Evolutionary conservation across 306 rosid species (phyloP).

Genomic region (Datisca glomerata): DNA sequence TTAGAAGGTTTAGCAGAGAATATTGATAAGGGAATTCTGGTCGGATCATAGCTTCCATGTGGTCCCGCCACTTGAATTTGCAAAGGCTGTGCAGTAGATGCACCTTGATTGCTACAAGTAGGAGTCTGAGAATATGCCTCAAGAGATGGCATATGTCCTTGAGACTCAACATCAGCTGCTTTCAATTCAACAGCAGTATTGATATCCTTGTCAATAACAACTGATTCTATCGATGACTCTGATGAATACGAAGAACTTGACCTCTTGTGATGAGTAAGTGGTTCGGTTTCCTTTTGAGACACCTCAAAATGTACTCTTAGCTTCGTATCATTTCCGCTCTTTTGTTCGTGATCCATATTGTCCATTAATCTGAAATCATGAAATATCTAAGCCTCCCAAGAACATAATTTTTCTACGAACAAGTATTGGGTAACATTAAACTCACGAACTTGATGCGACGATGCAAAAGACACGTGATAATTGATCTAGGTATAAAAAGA

Average conservation of each 20-base stretch:
- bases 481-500: too few relatives aligned
- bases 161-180: background rate
- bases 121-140: background rate
- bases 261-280: background rate
- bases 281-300: background rate
- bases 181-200: slow-evolving; percentile 1
- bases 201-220: slow-evolving; percentile 2
- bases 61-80: background rate
- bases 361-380: too few relatives aligned
- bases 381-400: background rate
- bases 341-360: background rate
- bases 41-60: slow-evolving; percentile 5
- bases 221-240: slow-evolving; percentile 1
- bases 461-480: background rate
- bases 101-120: background rate
- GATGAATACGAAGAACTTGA: slow-evolving; percentile 3
- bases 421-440: background rate
- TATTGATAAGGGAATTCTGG: slow-evolving; percentile 6
- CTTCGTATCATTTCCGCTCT: background rate
- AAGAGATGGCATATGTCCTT: background rate
- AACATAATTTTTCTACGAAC: background rate
- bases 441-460: background rate
- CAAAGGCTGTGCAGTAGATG: background rate
- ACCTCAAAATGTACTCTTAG: slow-evolving; percentile 3
- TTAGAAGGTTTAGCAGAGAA: slow-evolving; percentile 12